Conservation (phyloP, 2,329 filamentous ascomycete genomes). For the Alternaria consortialis region DNA sequence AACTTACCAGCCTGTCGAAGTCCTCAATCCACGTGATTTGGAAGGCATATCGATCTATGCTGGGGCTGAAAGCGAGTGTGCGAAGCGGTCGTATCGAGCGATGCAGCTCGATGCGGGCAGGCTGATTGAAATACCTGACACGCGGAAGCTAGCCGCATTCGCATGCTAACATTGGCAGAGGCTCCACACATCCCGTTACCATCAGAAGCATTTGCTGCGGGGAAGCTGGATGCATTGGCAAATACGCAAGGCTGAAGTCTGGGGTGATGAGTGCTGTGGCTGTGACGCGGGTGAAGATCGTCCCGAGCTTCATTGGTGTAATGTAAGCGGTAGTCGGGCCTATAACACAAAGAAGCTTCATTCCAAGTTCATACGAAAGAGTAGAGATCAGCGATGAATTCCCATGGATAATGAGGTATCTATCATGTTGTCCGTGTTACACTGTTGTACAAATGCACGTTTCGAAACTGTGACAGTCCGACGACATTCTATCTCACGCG, state of each 20-base stretch:
- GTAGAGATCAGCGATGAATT: not conserved
- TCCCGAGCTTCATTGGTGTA: not conserved
- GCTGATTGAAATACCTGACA: constrained; percentile 7
- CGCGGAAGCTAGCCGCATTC: constrained; percentile 15
- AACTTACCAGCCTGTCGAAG: constrained; percentile 55
- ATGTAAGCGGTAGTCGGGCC: constrained; percentile 1
- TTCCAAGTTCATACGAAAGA: not conserved
- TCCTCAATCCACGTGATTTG: constrained; percentile 55
- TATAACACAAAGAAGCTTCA: not conserved
- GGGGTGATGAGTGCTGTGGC: not conserved
- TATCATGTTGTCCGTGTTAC: not conserved
- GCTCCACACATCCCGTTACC: not conserved
- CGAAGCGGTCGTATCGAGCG: constrained; percentile 16
- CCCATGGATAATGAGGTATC: not conserved
- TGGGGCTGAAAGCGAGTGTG: constrained; percentile 10
- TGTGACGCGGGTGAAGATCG: not conserved
- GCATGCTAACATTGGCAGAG: constrained; percentile 9
- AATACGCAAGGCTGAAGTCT: not conserved
- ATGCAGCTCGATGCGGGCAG: constrained; percentile 19
- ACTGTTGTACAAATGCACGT: not conserved
- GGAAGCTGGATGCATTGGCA: not conserved
- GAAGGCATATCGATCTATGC: constrained; percentile 42
- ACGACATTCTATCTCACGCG: not conserved
- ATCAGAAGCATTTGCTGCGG: constrained; percentile 7
- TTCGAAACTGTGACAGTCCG: not conserved